These are phyloP conservation scores for Helianthus annuus DNA, from an alignment of 129 eudicot species.

Conservation along the genomic window HanXRQr2.0-SUNRISE NC_035437.2:163647242-163647741, in stretches of 20 bases:
- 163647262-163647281: background rate
- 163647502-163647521: constrained; percentile 73
- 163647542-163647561: constrained; percentile 10
- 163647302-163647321: constrained; percentile 24
- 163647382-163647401: constrained; percentile 36
- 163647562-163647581: background rate
- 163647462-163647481: constrained; percentile 43
- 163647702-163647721: constrained; percentile 66
- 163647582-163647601: background rate
- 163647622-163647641: constrained; percentile 35
- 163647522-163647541: constrained; percentile 49
- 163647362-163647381: background rate
- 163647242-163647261: too few relatives aligned
- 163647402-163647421: too few relatives aligned
- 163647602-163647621: constrained; percentile 14
- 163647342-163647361: background rate
- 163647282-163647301: constrained; percentile 35
- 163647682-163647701: constrained; percentile 50
- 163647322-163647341: too few relatives aligned
- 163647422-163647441: too few relatives aligned
- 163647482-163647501: constrained; percentile 59
- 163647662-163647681: constrained; percentile 59
- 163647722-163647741: constrained; percentile 63
- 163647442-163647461: background rate
- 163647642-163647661: constrained; percentile 21